Evolutionary conservation across 179 eudicot species (phyloP), one percentile per base, ranked within the genome.

Genomic region (Heliamphora pulchella): DNA sequence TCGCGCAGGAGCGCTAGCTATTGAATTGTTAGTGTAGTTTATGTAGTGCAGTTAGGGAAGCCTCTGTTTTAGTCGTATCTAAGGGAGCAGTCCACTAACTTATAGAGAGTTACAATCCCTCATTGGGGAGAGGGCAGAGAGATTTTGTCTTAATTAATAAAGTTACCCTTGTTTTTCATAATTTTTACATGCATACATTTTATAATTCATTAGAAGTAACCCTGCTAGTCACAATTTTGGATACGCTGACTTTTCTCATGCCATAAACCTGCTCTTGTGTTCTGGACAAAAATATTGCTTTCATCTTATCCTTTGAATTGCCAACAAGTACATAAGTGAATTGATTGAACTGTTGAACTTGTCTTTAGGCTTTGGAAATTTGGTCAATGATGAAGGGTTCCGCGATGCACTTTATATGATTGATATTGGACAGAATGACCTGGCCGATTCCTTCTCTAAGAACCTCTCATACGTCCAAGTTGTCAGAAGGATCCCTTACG

Each of bases 391-490:
- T 75, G 83, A 85, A 67, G 92, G 89, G 20, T 93, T 93, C 81
- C 81, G 79, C 11, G 78, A 84, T 71, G 98, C 98, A 22, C 89
- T 93, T 58, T 96, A 93, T 86, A 88, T 90, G 90, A 88, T 93
- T 77, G 99, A 96, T 80, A 96, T 96, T 47, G 98, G 98, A 76
- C 98, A 96, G 81, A 96, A 93, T 75, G 99, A 96, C 82, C 83
- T 96, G 47, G 84, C 94, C 54, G 89, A 89, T 91, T 81, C 96
- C 50, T 96, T 96, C 76, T 66, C 91, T 51, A 88, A 89, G 81
- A 92, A 94, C 79, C 84, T 89, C 53, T 83, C 99, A 0, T 94
- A 89, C 80, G 82, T 68, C 13, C 82, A 87, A 92, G 99, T 95
- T 71, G 84, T 91, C 85, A 83, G 80, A 80, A 86, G 79, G 82